Evolutionary conservation across 2,329 filamentous ascomycete species (phyloP), one percentile per base, ranked within the genome.

Genomic region (Ramichloridium luteum): DNA sequence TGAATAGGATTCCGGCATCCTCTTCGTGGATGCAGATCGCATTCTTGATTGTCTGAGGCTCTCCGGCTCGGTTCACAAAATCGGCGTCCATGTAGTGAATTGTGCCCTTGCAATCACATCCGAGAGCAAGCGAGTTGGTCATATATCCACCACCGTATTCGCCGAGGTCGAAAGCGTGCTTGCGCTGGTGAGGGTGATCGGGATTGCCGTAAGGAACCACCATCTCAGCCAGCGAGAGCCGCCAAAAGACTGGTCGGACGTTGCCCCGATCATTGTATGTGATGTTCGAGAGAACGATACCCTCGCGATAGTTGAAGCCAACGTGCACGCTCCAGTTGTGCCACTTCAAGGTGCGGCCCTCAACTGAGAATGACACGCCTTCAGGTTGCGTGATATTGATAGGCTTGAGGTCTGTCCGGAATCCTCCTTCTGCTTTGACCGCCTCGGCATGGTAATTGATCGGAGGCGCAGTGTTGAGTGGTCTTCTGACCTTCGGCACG

Each of bases 1-100:
- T 94, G 72, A 92, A 93, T 1, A 93, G 65, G 37, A 94, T 90
- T 4, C 86, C 86, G 2, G 74, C 73, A 43, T 94, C 86, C 60
- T 94, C 86, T 56, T 94, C 86, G 58, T 94, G 86, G 43, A 94
- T 86, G 56, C 86, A 94, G 45, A 94, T 80, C 22, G 86, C 86
- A 51, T 93, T 93, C 65, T 93, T 88, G 62, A 93, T 84, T 1
- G 76, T 80, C 3, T 76, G 74, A 16, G 80, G 65, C n/a, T 72
- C 70, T 14, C 86, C 86, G 15, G 47, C 46, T 10, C 74, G 70
- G 37, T 84, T 84, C 25, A 86, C 80, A 52, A 93, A 90, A 8
- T 79, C 72, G 2, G 83, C 84, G 48, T 93, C 83, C 56, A 94
- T 75, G 55, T 94, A 94, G 56, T 90, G 81, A 47, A 94, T 93